A percentile compares a stretch with the other conserved stretches of the same genome.
Conservation (phyloP, 805 yeast genomes). For the Debaryomyces hansenii region DNA sequence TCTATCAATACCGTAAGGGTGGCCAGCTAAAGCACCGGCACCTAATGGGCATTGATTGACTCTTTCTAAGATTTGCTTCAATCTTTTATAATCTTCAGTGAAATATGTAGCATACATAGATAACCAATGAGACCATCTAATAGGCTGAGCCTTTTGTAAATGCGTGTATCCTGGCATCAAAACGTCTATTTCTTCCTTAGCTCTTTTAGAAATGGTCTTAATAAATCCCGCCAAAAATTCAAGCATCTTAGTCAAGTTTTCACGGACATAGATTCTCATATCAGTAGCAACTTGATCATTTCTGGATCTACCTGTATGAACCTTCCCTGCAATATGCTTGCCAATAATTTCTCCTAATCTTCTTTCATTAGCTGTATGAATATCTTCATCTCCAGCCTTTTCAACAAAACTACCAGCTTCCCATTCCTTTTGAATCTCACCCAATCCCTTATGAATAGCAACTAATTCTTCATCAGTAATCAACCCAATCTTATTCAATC, state of each 20-base stretch:
- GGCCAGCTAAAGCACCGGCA: constrained; percentile 98
- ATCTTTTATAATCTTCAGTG: constrained; percentile 84
- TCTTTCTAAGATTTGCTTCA: constrained; percentile 76
- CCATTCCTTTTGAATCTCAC: constrained; percentile 79
- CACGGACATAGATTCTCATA: constrained; percentile 92
- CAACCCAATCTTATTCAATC: constrained; percentile 75
- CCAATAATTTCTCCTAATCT: constrained; percentile 96
- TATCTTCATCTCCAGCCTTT: constrained; percentile 92
- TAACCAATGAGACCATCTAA: constrained; percentile 98
- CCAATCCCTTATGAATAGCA: constrained; percentile 84
- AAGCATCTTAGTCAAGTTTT: constrained; percentile 62
- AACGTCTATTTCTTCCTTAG: constrained; percentile 80
- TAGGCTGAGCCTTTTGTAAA: constrained; percentile 98
- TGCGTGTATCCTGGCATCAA: constrained; percentile 99
- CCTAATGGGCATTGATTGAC: constrained; percentile 91
- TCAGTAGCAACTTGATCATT: constrained; percentile 99
- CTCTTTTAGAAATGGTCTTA: constrained; percentile 67
- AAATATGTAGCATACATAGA: constrained; percentile 93
- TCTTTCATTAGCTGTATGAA: constrained; percentile 98
- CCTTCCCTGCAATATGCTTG: constrained; percentile 90
- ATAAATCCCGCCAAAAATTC: constrained; percentile 62
- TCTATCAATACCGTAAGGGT: constrained; percentile 98
- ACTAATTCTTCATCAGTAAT: constrained; percentile 69
- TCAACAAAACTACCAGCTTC: constrained; percentile 61
- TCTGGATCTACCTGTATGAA: constrained; percentile 98